These are phyloP conservation scores for Trichoderma simmonsii DNA, from an alignment of 2,329 filamentous ascomycete genomes.

Conservation along the genomic window DNA sequence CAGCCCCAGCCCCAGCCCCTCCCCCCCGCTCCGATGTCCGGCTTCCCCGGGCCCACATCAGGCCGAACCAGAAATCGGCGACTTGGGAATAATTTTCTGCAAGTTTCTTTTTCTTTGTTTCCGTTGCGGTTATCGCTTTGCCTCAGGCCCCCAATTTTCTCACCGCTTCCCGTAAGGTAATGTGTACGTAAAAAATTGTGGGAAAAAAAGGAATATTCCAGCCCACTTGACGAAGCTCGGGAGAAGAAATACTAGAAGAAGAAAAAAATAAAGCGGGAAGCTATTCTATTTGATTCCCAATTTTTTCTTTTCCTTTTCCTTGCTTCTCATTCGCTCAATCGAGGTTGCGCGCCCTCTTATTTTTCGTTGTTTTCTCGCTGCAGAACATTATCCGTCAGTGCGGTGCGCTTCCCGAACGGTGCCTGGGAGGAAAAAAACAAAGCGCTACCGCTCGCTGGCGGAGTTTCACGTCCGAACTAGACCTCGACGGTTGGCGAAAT, in stretches of 20 bases:
- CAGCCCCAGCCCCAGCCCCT: not conserved
- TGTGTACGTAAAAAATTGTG: not conserved
- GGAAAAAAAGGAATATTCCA: not conserved
- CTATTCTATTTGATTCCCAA: not conserved
- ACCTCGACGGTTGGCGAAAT: not conserved
- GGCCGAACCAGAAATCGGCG: not conserved
- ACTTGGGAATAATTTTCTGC: not conserved
- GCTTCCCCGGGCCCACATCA: not conserved
- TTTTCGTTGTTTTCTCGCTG: not conserved
- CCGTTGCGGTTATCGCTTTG: not conserved
- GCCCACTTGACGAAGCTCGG: no score
- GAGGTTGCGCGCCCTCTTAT: not conserved
- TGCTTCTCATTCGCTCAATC: not conserved
- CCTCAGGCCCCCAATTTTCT: not conserved
- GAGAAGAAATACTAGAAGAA: not conserved
- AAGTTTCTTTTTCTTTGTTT: not conserved
- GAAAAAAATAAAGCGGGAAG: not conserved
- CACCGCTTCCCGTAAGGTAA: constrained; percentile 1
- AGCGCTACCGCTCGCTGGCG: not conserved
- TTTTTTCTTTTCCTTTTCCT: not conserved
- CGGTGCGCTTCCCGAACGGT: not conserved
- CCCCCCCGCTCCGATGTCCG: constrained; percentile 14
- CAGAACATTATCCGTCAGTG: not conserved
- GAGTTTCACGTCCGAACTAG: not conserved
- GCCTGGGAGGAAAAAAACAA: not conserved